Percentiles rank a stretch among this genome's conserved stretches.
These are phyloP conservation scores for Rhodotorula sp. DNA, from an alignment of 1,284 basidiomycete genomes.

Conservation along the genomic window DNA sequence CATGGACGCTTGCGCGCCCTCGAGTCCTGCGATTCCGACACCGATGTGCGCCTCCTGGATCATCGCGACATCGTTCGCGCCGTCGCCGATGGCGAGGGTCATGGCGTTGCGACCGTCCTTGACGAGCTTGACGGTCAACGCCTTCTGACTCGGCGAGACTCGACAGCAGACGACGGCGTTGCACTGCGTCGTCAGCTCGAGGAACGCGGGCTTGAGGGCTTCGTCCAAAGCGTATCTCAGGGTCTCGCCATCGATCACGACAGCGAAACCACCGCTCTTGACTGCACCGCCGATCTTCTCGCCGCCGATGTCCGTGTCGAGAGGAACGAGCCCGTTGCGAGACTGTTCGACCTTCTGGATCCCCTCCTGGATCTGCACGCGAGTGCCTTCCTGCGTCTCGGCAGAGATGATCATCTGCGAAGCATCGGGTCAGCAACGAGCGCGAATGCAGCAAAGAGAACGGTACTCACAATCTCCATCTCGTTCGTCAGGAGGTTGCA, in stretches of 20 bases:
- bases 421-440: background rate
- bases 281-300: conserved; percentile 27
- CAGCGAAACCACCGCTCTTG: conserved; percentile 55
- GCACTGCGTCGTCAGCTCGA: conserved; percentile 90
- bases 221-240: conserved; percentile 75
- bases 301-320: conserved; percentile 23
- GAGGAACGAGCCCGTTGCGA: conserved; percentile 56
- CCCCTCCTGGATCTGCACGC: conserved; percentile 84
- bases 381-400: conserved; percentile 69
- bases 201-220: conserved; percentile 77
- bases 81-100: conserved; percentile 95
- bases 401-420: conserved; percentile 83
- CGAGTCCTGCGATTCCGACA: conserved; percentile 87
- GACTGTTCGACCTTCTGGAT: conserved; percentile 85
- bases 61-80: conserved; percentile 91
- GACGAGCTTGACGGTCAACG: conserved; percentile 88
- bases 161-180: conserved; percentile 97
- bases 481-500: conserved; percentile 87
- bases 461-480: conserved; percentile 55
- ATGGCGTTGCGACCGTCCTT: conserved; percentile 94
- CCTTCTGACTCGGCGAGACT: conserved; percentile 94
- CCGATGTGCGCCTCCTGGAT: conserved; percentile 98
- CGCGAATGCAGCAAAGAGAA: too few relatives aligned
- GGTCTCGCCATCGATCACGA: conserved; percentile 95
- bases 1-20: conserved; percentile 98